Percentiles rank a stretch among this genome's conserved stretches.
These are phyloP conservation scores for Fusarium protoensiforme DNA, from an alignment of 2,329 filamentous ascomycete genomes.

Conservation along the genomic window DNA sequence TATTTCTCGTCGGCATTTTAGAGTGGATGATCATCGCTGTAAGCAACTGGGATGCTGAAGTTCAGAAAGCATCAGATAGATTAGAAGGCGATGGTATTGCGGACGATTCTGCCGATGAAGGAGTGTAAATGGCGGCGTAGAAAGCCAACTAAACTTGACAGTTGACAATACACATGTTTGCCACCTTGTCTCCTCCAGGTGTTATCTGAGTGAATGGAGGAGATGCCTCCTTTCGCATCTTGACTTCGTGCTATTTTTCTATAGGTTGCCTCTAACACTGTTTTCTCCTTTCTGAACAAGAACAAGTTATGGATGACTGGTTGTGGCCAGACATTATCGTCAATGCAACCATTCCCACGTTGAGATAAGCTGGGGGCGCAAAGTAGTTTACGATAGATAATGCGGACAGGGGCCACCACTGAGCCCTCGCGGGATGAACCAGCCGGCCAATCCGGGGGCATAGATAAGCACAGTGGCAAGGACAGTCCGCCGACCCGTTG, in stretches of 20 bases:
- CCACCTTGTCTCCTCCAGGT: neutral
- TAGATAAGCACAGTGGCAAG: neutral
- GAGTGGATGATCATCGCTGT: conserved; percentile 85
- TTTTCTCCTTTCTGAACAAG: neutral
- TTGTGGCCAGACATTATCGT: neutral
- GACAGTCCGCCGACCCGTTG: neutral
- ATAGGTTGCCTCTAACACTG: too few relatives aligned
- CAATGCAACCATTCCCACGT: conserved; percentile 12
- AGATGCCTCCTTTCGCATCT: neutral
- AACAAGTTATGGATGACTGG: neutral
- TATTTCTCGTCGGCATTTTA: conserved; percentile 81
- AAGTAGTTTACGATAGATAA: conserved; percentile 26
- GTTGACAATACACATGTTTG: neutral
- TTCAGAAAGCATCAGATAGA: conserved; percentile 40
- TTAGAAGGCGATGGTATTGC: conserved; percentile 33
- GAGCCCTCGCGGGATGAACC: neutral
- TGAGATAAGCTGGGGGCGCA: conserved; percentile 12
- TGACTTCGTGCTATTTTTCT: neutral
- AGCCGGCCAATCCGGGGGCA: neutral
- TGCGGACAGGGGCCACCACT: conserved; percentile 6
- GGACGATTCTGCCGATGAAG: neutral
- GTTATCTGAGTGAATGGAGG: neutral
- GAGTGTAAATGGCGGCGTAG: neutral
- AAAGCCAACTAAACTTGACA: neutral
- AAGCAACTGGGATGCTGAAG: conserved; percentile 75